phyloP scores from a whole-genome alignment of 2,329 filamentous ascomycete species.

The Calonectria montana region DNA sequence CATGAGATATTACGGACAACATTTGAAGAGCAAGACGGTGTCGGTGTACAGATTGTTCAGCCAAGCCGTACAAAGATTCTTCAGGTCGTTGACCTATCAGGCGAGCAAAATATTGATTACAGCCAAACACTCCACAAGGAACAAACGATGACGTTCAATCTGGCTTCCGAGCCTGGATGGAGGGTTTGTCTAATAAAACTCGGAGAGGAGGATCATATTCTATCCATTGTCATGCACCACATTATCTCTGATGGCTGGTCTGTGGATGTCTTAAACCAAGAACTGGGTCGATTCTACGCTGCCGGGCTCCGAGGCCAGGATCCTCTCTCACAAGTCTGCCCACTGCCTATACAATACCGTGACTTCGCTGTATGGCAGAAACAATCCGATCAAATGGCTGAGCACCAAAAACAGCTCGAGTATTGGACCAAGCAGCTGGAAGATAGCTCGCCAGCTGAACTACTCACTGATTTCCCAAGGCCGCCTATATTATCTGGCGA shows the following conservation, averaged over 20 bases:
- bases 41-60: conserved; percentile 16
- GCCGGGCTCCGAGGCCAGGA: conserved; percentile 24
- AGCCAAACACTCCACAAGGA: conserved; percentile 13
- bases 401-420: conserved; percentile 25
- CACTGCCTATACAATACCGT: conserved; percentile 40
- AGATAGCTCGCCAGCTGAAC: conserved; percentile 23
- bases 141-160: conserved; percentile 20
- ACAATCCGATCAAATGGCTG: conserved; percentile 44
- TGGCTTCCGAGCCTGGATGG: conserved; percentile 28
- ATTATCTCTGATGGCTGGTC: conserved; percentile 43
- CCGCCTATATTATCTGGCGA: conserved; percentile 27
- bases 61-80: not conserved
- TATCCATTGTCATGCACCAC: conserved; percentile 38
- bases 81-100: conserved; percentile 10
- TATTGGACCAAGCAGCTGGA: conserved; percentile 25
- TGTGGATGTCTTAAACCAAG: conserved; percentile 6
- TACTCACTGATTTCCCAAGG: conserved; percentile 19
- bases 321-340: conserved; percentile 20
- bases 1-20: conserved; percentile 27
- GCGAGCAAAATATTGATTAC: not conserved
- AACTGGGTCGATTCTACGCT: conserved; percentile 29
- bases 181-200: conserved; percentile 24
- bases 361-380: conserved; percentile 33
- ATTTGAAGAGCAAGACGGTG: conserved; percentile 12
- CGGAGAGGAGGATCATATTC: conserved; percentile 3